A percentile compares a stretch with the other conserved stretches of the same genome.
Conservation (phyloP, 257 asterid species). For the Nicotiana sylvestris region DNA sequence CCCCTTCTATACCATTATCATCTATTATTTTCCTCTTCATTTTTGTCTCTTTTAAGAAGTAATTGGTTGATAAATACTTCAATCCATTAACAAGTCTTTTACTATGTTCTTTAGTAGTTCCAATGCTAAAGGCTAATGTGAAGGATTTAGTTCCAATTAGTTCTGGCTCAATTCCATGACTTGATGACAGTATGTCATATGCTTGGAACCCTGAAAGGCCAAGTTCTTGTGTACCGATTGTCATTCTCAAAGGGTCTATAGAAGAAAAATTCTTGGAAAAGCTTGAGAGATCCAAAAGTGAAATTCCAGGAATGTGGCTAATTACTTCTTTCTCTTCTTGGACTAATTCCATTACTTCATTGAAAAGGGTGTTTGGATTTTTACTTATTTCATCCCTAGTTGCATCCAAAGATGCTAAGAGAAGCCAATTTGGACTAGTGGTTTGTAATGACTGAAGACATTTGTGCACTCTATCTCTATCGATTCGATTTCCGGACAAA, state of each 20-base stretch:
- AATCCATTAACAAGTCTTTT: conserved; percentile 51
- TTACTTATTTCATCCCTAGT: conserved; percentile 64
- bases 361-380: conserved; percentile 32
- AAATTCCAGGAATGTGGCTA: conserved; percentile 33
- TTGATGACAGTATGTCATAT: conserved; percentile 48
- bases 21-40: background rate
- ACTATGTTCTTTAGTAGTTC: conserved; percentile 61
- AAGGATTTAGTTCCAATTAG: conserved; percentile 65
- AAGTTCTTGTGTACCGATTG: conserved; percentile 43
- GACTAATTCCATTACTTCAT: conserved; percentile 47
- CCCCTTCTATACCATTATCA: background rate
- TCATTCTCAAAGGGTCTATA: conserved; percentile 63
- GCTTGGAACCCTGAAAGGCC: conserved; percentile 63
- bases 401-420: conserved; percentile 76
- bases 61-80: conserved; percentile 38
- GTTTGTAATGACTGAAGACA: conserved; percentile 81
- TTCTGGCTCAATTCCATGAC: conserved; percentile 51
- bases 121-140: conserved; percentile 60
- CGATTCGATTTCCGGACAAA: conserved; percentile 43
- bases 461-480: conserved; percentile 44
- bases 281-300: conserved; percentile 29
- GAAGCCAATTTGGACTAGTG: conserved; percentile 79
- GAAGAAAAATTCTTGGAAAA: conserved; percentile 33
- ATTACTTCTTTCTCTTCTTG: conserved; percentile 40
- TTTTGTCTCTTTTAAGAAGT: background rate